phyloP scores from a whole-genome alignment of 352 stramenopile genomes.

The Globisporangium nunn region DNA sequence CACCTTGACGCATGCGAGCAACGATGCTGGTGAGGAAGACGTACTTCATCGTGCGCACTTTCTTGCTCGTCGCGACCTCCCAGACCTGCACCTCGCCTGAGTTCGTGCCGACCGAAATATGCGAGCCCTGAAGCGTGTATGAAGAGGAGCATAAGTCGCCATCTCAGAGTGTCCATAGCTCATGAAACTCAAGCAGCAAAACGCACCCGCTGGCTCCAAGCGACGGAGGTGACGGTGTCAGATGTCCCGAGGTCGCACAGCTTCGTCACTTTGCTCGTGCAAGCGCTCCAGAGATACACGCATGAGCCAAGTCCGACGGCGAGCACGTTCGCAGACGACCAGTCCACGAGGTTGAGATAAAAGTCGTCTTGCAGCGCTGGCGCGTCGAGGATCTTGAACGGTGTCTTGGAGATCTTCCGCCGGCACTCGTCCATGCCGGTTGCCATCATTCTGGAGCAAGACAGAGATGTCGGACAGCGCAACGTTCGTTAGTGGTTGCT shows the following conservation, averaged over 20 bases:
- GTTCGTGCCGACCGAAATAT: conserved; percentile 92
- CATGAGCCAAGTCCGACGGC: conserved; percentile 90
- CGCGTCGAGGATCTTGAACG: conserved; percentile 97
- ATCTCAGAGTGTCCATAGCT: background rate
- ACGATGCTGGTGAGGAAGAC: conserved; percentile 8
- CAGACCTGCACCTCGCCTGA: conserved; percentile 94
- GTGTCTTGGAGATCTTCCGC: conserved; percentile 88
- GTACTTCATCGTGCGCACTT: conserved; percentile 86
- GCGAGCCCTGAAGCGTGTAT: conserved; percentile 49
- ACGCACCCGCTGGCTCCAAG: conserved; percentile 87
- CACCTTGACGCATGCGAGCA: background rate
- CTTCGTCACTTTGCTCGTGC: conserved; percentile 90
- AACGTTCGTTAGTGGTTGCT: no score
- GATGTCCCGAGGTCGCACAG: conserved; percentile 83
- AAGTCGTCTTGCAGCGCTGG: conserved; percentile 96
- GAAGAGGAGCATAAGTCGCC: background rate
- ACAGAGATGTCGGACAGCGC: background rate
- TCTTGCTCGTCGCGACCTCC: conserved; percentile 87
- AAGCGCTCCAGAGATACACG: conserved; percentile 95
- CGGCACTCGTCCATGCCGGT: conserved; percentile 23
- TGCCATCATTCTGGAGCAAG: conserved; percentile 6
- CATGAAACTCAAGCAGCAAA: background rate
- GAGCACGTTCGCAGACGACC: conserved; percentile 93
- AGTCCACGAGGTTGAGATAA: conserved; percentile 98
- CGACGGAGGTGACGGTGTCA: conserved; percentile 90